A percentile compares a stretch with the other conserved stretches of the same genome.
phyloP scores from a whole-genome alignment of 2,329 filamentous ascomycete genomes.

The Thermoascus crustaceus region DNA sequence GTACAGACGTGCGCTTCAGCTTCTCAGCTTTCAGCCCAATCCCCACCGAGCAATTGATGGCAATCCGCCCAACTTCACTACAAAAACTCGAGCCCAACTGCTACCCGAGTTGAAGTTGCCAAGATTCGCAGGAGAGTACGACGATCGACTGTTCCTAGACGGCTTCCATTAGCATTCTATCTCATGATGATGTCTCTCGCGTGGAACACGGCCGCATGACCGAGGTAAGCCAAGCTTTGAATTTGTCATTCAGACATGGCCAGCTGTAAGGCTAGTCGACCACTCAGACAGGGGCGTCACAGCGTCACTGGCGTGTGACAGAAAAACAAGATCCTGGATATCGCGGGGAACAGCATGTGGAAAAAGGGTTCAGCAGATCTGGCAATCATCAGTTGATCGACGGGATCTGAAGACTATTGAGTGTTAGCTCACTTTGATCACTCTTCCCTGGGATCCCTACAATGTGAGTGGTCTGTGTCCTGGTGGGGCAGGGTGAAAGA shows the following conservation, averaged over 20 bases:
- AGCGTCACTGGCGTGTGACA: neutral
- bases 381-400: constrained; percentile 22
- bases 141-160: too few relatives aligned
- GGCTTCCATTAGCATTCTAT: too few relatives aligned
- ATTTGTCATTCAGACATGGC: neutral
- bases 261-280: neutral
- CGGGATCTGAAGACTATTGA: constrained; percentile 33
- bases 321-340: constrained; percentile 2
- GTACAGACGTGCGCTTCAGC: too few relatives aligned
- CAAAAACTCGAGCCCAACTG: too few relatives aligned
- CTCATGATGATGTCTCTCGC: too few relatives aligned
- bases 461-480: constrained; percentile 1
- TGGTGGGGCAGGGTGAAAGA: constrained; percentile 1
- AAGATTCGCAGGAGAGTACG: too few relatives aligned
- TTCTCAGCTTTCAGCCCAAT: too few relatives aligned
- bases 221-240: neutral
- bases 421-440: constrained; percentile 25
- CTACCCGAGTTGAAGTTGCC: too few relatives aligned
- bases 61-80: too few relatives aligned
- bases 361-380: constrained; percentile 21
- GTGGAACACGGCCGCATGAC: too few relatives aligned
- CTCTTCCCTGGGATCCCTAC: constrained; percentile 4
- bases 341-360: constrained; percentile 2
- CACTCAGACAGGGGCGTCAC: neutral
- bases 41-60: too few relatives aligned